Percentiles rank a stretch among this genome's conserved stretches.
phyloP scores from a whole-genome alignment of 2,329 filamentous ascomycete species.

The Anisogramma anomala region DNA sequence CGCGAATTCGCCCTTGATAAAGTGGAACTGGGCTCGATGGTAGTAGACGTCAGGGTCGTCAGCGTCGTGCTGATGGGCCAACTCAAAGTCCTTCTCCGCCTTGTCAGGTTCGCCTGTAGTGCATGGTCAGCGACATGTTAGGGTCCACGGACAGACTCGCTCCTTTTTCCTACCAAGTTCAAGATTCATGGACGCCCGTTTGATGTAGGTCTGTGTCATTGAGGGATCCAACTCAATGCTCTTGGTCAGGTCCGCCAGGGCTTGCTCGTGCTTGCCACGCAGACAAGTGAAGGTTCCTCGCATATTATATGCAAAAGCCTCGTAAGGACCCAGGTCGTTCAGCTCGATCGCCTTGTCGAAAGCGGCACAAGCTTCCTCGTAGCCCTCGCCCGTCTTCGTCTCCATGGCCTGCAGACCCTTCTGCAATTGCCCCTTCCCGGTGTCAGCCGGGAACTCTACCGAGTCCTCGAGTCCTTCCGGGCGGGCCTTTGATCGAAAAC shows the following conservation, averaged over 20 bases:
- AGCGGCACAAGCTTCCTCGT: constrained; percentile 73
- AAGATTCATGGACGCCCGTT: constrained; percentile 94
- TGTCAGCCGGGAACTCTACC: constrained; percentile 63
- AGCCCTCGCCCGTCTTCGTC: constrained; percentile 81
- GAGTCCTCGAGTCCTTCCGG: constrained; percentile 74
- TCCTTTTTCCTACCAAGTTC: constrained; percentile 58
- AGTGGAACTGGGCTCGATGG: constrained; percentile 95
- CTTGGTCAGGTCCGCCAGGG: constrained; percentile 77
- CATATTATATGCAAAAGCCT: constrained; percentile 92
- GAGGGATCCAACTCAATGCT: constrained; percentile 81
- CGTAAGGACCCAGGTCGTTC: constrained; percentile 66
- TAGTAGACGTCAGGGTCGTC: constrained; percentile 97
- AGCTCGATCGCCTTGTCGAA: constrained; percentile 84
- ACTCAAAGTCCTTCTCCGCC: constrained; percentile 77
- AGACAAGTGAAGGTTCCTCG: constrained; percentile 92
- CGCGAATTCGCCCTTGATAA: constrained; percentile 88
- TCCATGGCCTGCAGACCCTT: constrained; percentile 70
- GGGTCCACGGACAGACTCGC: background rate
- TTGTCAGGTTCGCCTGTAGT: constrained; percentile 63
- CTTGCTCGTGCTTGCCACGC: constrained; percentile 73
- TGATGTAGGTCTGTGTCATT: constrained; percentile 95
- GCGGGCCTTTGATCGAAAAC: constrained; percentile 75
- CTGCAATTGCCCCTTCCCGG: constrained; percentile 75
- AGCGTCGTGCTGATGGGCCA: constrained; percentile 72
- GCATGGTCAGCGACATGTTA: constrained; percentile 21